Percentiles rank a stretch among this genome's conserved stretches.
Conservation (phyloP, 257 asterid species). For the Rehmannia glutinosa region DNA sequence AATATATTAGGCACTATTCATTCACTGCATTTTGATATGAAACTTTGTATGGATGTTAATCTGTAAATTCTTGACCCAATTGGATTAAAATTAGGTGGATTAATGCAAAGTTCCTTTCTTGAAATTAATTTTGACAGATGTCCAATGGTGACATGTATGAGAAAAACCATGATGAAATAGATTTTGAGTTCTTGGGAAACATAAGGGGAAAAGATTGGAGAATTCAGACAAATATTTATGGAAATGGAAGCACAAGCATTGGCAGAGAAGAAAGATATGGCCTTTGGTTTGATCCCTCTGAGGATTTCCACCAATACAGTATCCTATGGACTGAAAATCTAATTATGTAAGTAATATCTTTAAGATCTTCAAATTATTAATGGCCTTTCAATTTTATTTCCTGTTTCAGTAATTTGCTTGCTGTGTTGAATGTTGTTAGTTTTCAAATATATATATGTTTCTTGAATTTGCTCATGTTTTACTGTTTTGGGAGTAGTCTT, state of each 20-base stretch:
- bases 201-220: constrained; percentile 85
- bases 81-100: neutral
- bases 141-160: constrained; percentile 69
- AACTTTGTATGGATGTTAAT: neutral
- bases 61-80: neutral
- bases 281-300: constrained; percentile 89
- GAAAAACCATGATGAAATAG: constrained; percentile 86
- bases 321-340: constrained; percentile 63
- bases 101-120: constrained; percentile 11
- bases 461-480: constrained; percentile 9
- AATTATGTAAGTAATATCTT: constrained; percentile 47
- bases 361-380: too few relatives aligned
- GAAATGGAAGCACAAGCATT: constrained; percentile 72
- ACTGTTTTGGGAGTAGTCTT: constrained; percentile 19
- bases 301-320: constrained; percentile 73
- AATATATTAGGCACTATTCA: neutral
- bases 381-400: neutral
- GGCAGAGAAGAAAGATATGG: constrained; percentile 92
- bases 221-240: constrained; percentile 81
- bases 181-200: constrained; percentile 89
- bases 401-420: neutral
- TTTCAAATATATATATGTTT: neutral
- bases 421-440: constrained; percentile 1
- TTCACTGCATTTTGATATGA: neutral
- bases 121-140: constrained; percentile 46